phyloP scores from a whole-genome alignment of 2,329 filamentous ascomycete species.

The Aotearoamyces nothofagi region DNA sequence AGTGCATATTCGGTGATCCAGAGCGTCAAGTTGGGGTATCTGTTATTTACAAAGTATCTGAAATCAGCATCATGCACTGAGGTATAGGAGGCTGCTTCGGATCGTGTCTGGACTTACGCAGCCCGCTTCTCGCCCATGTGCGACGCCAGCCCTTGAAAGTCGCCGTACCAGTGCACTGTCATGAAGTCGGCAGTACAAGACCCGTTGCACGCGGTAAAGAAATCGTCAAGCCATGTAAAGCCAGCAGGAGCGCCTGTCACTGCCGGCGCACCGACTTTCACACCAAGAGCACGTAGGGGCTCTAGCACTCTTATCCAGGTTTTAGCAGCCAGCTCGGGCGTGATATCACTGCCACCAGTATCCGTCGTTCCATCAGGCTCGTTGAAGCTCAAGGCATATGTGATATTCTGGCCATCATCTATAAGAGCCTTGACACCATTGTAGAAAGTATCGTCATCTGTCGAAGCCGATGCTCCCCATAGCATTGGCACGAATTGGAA shows the following conservation, averaged over 20 bases:
- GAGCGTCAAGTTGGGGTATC: constrained; percentile 44
- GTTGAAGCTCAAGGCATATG: constrained; percentile 62
- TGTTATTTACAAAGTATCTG: constrained; percentile 21
- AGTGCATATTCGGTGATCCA: constrained; percentile 72
- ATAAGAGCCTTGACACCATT: constrained; percentile 40
- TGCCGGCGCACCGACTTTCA: constrained; percentile 56
- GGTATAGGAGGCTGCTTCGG: too few relatives aligned
- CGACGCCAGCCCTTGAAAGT: constrained; percentile 51
- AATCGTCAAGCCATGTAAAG: constrained; percentile 51
- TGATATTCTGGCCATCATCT: constrained; percentile 38
- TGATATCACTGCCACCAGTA: constrained; percentile 47
- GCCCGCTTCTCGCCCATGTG: constrained; percentile 42
- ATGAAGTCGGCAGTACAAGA: constrained; percentile 50
- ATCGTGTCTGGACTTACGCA: constrained; percentile 8
- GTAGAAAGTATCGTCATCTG: constrained; percentile 43
- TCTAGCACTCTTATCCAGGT: constrained; percentile 60
- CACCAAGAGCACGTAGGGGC: constrained; percentile 45
- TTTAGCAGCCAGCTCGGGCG: constrained; percentile 43
- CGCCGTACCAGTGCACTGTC: constrained; percentile 54
- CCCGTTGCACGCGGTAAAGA: constrained; percentile 46
- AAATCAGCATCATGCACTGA: constrained; percentile 62
- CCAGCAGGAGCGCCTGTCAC: constrained; percentile 47
- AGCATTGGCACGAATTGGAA: constrained; percentile 67
- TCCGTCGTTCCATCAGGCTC: constrained; percentile 49
- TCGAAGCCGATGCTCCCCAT: constrained; percentile 42